These are phyloP conservation scores for Cornus controversa DNA, from an alignment of 148 eudicot genomes.

Conservation along the genomic window DNA sequence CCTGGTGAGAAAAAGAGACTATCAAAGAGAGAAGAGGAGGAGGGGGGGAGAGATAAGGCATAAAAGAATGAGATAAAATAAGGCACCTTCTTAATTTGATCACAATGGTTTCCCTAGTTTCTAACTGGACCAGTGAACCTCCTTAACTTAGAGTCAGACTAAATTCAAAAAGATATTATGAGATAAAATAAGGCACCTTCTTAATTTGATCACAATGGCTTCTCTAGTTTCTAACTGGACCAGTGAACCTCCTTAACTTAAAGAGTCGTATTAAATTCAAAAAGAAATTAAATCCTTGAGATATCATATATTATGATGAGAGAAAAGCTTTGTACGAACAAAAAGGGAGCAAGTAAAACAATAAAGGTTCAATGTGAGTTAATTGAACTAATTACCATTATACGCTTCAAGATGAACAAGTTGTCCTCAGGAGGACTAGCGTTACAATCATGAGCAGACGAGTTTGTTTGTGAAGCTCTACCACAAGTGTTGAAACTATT, in stretches of 20 bases:
- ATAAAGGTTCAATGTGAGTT: background rate
- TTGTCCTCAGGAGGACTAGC: conserved; percentile 35
- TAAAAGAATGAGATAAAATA: no score
- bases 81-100: no score
- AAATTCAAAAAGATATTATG: no score
- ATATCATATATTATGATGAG: background rate
- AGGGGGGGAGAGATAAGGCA: background rate
- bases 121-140: background rate
- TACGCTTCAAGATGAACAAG: conserved; percentile 86
- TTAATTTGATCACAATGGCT: background rate
- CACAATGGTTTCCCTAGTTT: background rate
- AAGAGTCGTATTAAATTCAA: no score
- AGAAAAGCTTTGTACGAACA: background rate
- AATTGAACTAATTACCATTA: conserved; percentile 61
- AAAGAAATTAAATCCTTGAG: background rate
- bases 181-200: no score
- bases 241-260: background rate
- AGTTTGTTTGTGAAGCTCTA: conserved; percentile 28
- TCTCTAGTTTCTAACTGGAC: background rate
- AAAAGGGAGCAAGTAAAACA: background rate
- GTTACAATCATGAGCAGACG: conserved; percentile 39
- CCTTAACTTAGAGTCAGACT: background rate
- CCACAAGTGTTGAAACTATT: conserved; percentile 28
- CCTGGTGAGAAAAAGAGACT: background rate
- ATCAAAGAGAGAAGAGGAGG: background rate